Conservation (phyloP, 73 alveolate species). For the Paramecium pentaurelia region DNA sequence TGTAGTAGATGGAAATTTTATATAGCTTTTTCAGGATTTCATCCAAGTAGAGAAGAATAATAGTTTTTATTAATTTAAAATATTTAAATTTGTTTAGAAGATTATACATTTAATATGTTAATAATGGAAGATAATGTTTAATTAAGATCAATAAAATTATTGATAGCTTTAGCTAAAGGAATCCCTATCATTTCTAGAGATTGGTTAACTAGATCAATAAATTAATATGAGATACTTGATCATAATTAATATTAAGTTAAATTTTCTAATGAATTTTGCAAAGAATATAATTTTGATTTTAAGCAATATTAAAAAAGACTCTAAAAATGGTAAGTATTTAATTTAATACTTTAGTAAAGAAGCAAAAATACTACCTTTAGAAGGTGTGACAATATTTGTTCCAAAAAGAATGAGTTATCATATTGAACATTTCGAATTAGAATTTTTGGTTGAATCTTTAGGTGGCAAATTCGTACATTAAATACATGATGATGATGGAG, state of each 20-base stretch:
- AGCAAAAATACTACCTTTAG: background rate
- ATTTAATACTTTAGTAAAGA: background rate
- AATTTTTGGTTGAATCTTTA: background rate
- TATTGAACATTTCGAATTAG: background rate
- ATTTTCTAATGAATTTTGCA: background rate
- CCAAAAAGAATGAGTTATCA: background rate
- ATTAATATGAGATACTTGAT: background rate
- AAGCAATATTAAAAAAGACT: background rate
- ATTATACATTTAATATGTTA: background rate
- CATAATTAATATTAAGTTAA: background rate
- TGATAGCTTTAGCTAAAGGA: background rate
- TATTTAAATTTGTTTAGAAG: background rate
- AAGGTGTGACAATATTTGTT: background rate
- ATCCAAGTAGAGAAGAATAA: background rate
- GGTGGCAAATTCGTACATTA: conserved; percentile 7
- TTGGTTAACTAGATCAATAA: background rate
- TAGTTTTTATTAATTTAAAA: background rate
- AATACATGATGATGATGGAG: background rate
- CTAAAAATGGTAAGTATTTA: background rate
- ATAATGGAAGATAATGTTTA: background rate
- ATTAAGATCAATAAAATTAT: background rate
- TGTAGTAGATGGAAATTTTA: background rate
- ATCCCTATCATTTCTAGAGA: background rate
- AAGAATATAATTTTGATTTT: background rate
- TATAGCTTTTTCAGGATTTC: background rate